These are phyloP conservation scores for Neonectria neomacrospora DNA, from an alignment of 2,329 filamentous ascomycete genomes.

Conservation along the genomic window DNA sequence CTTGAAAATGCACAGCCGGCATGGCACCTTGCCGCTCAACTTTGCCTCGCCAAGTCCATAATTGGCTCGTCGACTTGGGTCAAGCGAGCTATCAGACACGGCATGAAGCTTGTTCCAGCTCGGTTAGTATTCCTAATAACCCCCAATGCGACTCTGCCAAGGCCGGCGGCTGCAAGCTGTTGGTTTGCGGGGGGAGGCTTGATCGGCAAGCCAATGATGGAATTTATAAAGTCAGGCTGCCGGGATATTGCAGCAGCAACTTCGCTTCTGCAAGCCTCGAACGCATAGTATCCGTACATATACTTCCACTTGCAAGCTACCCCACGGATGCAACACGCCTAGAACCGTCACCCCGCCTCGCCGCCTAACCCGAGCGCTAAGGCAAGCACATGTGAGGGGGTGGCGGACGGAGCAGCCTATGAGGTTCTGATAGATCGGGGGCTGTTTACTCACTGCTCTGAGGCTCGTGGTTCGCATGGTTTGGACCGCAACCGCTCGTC, in stretches of 20 bases:
- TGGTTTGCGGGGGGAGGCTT: not conserved
- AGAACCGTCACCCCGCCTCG: not conserved
- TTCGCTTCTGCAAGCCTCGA: not conserved
- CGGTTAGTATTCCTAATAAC: not conserved
- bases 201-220: not conserved
- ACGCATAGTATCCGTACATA: not conserved
- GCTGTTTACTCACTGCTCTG: not conserved
- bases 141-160: not conserved
- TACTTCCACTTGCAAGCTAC: not conserved
- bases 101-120: not conserved
- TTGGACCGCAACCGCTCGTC: not conserved
- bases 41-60: not conserved
- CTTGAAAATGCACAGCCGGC: not conserved
- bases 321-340: not conserved
- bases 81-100: not conserved
- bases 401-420: not conserved
- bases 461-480: not conserved
- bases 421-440: no score
- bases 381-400: not conserved
- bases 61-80: not conserved
- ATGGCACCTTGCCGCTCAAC: not conserved
- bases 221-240: not conserved
- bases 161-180: not conserved
- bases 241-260: no score
- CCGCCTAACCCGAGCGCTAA: not conserved